Evolutionary conservation across 495 filamentous ascomycete genomes (phyloP).

Genomic region (Hyaloscypha finlandica): DNA sequence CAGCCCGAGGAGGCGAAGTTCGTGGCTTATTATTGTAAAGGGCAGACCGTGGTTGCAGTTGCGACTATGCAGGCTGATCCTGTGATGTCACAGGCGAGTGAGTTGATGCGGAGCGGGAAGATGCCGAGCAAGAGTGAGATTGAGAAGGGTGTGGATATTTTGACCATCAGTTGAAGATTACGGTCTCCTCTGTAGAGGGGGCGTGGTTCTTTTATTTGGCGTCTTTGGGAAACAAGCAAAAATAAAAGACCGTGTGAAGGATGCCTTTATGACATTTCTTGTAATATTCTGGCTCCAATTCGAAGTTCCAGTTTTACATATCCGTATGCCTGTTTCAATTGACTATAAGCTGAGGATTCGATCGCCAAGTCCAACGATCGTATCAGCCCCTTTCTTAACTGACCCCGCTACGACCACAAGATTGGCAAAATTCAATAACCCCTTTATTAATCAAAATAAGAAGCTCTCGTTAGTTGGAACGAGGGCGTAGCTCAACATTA

Average conservation of each 20-base stretch:
- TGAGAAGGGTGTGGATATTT: conserved; percentile 69
- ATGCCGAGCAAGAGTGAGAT: conserved; percentile 86
- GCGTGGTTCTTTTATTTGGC: background rate
- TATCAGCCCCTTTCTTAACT: no score
- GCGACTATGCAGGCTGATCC: conserved; percentile 91
- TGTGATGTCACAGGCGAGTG: conserved; percentile 76
- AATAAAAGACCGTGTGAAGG: background rate
- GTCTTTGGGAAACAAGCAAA: background rate
- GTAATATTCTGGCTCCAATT: no score
- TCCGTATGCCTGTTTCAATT: no score
- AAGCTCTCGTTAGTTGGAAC: no score
- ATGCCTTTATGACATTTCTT: no score
- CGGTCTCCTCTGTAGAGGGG: background rate
- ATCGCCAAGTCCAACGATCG: no score
- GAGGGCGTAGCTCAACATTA: no score
- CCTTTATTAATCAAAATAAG: no score
- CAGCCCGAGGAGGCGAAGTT: conserved; percentile 81
- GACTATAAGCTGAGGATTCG: no score
- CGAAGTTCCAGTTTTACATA: no score
- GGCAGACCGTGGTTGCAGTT: conserved; percentile 87
- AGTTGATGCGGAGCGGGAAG: conserved; percentile 78
- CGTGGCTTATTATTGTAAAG: conserved; percentile 84
- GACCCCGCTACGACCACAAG: no score
- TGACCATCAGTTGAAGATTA: conserved; percentile 38
- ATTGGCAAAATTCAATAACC: no score